phyloP scores from a whole-genome alignment of 176 grass and related monocot genomes.

The Microstegium vimineum region DNA sequence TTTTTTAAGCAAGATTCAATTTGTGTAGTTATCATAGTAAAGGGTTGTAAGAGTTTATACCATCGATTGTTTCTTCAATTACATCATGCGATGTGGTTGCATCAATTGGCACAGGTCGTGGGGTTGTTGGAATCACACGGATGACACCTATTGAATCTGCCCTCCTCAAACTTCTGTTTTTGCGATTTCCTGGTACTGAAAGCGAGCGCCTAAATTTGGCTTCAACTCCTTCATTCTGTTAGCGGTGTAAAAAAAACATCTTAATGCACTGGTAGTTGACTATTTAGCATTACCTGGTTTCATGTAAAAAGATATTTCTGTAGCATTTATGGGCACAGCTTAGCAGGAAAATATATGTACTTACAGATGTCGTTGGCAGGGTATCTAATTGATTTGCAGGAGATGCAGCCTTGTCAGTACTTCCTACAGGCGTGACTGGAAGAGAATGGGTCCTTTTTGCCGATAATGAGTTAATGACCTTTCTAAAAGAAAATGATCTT shows the following conservation, averaged over 20 bases:
- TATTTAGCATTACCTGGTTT: neutral
- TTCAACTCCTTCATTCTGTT: slow-evolving; percentile 51
- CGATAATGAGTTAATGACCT: slow-evolving; percentile 62
- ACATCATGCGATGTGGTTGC: slow-evolving; percentile 26
- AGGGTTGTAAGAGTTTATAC: slow-evolving; percentile 33
- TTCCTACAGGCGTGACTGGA: slow-evolving; percentile 74
- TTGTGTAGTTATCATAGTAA: slow-evolving; percentile 3
- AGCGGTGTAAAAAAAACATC: neutral
- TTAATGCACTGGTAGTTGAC: neutral
- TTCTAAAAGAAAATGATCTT: slow-evolving; percentile 75
- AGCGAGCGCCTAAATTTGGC: slow-evolving; percentile 83
- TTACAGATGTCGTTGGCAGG: slow-evolving; percentile 56
- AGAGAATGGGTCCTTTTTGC: slow-evolving; percentile 78
- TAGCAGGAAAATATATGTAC: slow-evolving; percentile 16
- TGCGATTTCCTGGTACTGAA: slow-evolving; percentile 84
- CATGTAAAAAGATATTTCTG: too few relatives aligned
- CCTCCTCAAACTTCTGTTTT: slow-evolving; percentile 73
- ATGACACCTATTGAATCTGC: slow-evolving; percentile 76
- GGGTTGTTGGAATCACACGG: slow-evolving; percentile 84
- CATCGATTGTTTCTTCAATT: slow-evolving; percentile 64
- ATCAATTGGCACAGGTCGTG: slow-evolving; percentile 47
- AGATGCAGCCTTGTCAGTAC: slow-evolving; percentile 28
- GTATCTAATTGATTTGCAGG: slow-evolving; percentile 46
- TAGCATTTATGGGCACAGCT: slow-evolving; percentile 3
- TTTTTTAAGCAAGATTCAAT: slow-evolving; percentile 13